phyloP scores from a whole-genome alignment of 2,329 filamentous ascomycete species.

The Rugonectria rugulosa region DNA sequence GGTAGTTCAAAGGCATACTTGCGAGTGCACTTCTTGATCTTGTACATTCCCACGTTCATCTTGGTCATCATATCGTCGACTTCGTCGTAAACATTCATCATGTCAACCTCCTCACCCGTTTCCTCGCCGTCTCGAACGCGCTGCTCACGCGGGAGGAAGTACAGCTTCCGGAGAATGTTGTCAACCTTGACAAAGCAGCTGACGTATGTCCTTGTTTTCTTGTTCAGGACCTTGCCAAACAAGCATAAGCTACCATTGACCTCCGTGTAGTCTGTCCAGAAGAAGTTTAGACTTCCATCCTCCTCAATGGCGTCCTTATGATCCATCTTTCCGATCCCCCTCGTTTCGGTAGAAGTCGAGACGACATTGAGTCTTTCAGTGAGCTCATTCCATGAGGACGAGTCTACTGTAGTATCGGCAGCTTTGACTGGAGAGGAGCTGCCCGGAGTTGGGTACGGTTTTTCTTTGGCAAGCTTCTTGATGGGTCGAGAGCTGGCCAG shows the following conservation, averaged over 20 bases:
- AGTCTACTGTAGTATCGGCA: constrained; percentile 70
- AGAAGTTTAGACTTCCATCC: constrained; percentile 91
- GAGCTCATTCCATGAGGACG: constrained; percentile 87
- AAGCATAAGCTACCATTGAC: constrained; percentile 90
- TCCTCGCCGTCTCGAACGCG: constrained; percentile 65
- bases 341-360: constrained; percentile 73
- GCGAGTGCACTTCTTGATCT: constrained; percentile 87
- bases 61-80: constrained; percentile 88
- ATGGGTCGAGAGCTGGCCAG: constrained; percentile 77
- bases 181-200: constrained; percentile 97
- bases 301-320: constrained; percentile 88
- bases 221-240: constrained; percentile 96
- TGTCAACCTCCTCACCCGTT: constrained; percentile 80
- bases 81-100: constrained; percentile 90
- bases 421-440: constrained; percentile 78
- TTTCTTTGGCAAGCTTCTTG: constrained; percentile 75
- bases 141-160: constrained; percentile 83
- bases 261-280: constrained; percentile 97
- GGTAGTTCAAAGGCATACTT: constrained; percentile 97
- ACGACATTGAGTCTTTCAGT: constrained; percentile 87
- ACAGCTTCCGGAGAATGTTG: constrained; percentile 91
- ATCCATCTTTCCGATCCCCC: constrained; percentile 79
- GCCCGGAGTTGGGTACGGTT: constrained; percentile 72
- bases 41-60: constrained; percentile 86
- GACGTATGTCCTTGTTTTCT: constrained; percentile 77